Evolutionary conservation across 2,329 filamentous ascomycete species (phyloP), one percentile per base, ranked within the genome.

Genomic region (Aspergillus brasiliensis): DNA sequence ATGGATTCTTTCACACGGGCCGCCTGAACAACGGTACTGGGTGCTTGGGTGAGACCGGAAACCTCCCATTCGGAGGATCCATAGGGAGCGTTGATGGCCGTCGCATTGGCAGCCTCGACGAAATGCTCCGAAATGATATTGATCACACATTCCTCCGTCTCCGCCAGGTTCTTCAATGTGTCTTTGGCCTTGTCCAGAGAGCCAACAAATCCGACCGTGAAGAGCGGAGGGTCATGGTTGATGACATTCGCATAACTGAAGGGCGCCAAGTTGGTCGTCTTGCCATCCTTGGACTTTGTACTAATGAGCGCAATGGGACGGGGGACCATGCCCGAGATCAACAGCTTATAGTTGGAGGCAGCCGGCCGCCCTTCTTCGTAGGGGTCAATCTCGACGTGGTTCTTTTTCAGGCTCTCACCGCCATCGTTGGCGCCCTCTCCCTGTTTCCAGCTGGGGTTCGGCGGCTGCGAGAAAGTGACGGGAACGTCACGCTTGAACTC

Each of bases 41-140:
- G 79, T 0, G 83, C 87, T 0, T 90, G 88, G 5, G 89, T 91
- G 64, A 97, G 79, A 0, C 93, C 93, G 28, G 85, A 86, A 25
- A 95, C 78, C 1, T 84, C 83, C 92, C 92, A 97, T 77, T 97
- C 93, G 1, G 86, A 90, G 1, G 85, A 79, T 1, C 89, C 91
- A 62, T 87, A 87, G 0, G 93, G 93, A 0, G 91, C 85, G 74
- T 97, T 91, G 68, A 96, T 86, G 51, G 84, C 84, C 3, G 89
- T 86, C n/a, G 87, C 82, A 76, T 97, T 97, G 51, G 92, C 93
- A 0, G 93, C 93, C 80, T 97, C 93, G 70, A 95, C 71, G 72
- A 88, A 96, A 72, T 88, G 85, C 78, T 97, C 92, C 8, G 85
- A 87, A 71, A 97, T 91, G 71, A 97, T 91, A 78, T 95, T 97